These are phyloP conservation scores for Neurospora sp. DNA, from an alignment of 495 filamentous ascomycete genomes.

Conservation along the genomic window DNA sequence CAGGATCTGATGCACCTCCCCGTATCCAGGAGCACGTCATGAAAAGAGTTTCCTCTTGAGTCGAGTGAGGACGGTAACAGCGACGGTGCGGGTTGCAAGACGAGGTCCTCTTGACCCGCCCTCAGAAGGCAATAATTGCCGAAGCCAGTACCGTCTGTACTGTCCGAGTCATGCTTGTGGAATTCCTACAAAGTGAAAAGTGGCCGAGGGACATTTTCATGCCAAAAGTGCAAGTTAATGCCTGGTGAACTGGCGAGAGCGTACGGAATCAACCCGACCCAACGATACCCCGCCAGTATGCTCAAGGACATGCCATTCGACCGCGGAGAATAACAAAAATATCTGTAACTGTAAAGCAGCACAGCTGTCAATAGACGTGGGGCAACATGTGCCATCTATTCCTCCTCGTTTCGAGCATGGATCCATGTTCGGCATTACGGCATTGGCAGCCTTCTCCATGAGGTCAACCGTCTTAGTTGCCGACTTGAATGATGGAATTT, in stretches of 20 bases:
- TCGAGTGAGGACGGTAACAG: not conserved
- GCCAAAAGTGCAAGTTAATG: not conserved
- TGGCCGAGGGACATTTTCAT: not conserved
- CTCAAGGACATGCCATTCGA: not conserved
- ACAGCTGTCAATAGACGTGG: not conserved
- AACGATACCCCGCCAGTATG: not conserved
- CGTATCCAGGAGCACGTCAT: not conserved
- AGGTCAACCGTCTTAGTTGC: not conserved
- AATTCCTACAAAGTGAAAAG: not conserved
- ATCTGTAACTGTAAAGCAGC: not conserved
- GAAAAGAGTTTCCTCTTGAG: not conserved
- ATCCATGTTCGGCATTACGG: not conserved
- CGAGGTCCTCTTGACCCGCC: not conserved
- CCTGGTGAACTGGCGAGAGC: not conserved
- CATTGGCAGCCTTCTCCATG: not conserved
- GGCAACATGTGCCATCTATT: not conserved
- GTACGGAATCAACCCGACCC: not conserved
- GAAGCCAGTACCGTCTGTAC: not conserved
- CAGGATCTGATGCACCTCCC: not conserved
- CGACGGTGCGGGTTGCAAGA: not conserved
- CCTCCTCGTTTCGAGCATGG: not conserved
- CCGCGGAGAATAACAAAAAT: not conserved
- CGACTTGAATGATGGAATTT: not conserved
- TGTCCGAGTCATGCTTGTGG: not conserved
- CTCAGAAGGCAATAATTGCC: not conserved